These are phyloP conservation scores for Ajuga chamaepitys DNA, from an alignment of 257 asterid genomes.

Conservation along the genomic window DNA sequence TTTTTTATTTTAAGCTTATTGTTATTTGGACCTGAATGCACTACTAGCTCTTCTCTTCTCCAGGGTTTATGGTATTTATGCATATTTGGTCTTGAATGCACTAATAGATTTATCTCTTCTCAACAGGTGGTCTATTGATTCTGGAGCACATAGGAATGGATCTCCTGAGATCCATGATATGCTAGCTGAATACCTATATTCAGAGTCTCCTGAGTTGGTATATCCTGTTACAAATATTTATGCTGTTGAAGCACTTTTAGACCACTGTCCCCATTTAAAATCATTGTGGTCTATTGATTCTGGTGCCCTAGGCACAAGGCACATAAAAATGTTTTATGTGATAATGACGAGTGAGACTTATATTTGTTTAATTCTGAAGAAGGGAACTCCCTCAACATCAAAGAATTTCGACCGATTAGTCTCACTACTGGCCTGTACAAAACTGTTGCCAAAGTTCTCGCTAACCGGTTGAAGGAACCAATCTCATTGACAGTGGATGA, in stretches of 20 bases:
- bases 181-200: constrained; percentile 81
- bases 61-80: constrained; percentile 1
- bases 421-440: no score
- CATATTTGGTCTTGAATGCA: constrained; percentile 13
- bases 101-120: constrained; percentile 8
- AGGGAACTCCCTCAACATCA: no score
- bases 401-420: no score
- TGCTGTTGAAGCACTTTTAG: not conserved
- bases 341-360: no score
- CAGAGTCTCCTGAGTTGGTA: constrained; percentile 96
- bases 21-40: not conserved
- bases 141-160: constrained; percentile 66
- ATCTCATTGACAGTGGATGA: no score
- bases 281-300: no score
- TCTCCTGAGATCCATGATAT: constrained; percentile 92
- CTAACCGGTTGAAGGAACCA: no score
- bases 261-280: no score
- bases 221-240: constrained; percentile 4
- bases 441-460: no score
- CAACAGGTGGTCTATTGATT: constrained; percentile 87
- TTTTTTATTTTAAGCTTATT: constrained; percentile 8
- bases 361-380: no score
- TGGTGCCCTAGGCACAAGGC: no score
- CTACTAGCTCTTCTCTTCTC: not conserved
- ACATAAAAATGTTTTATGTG: no score